Conservation (phyloP, 345 rosid genomes). For the Noccaea caerulescens region DNA sequence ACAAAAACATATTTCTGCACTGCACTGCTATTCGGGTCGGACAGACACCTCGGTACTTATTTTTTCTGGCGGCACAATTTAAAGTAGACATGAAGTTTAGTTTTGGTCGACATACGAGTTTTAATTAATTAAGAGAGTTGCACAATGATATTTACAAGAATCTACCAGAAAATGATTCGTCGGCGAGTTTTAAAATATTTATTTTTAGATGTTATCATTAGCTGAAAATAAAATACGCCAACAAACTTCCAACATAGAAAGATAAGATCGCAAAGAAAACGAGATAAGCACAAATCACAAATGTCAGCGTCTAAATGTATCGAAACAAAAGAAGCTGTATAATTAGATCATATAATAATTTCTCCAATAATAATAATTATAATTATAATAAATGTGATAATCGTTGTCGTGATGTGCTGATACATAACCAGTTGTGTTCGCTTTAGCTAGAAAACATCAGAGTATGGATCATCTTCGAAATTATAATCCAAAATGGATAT, state of each 20-base stretch:
- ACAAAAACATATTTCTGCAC: too few relatives aligned
- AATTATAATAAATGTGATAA: constrained; percentile 12
- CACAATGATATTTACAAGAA: constrained; percentile 18
- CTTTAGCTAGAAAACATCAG: constrained; percentile 16
- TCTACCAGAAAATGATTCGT: constrained; percentile 35
- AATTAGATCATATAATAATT: background rate
- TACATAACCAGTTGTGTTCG: constrained; percentile 14
- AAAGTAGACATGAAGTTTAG: background rate
- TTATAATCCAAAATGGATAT: constrained; percentile 15
- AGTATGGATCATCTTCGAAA: constrained; percentile 17
- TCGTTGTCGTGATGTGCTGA: constrained; percentile 4
- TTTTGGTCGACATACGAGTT: too few relatives aligned
- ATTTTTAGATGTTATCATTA: background rate
- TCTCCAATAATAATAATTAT: background rate
- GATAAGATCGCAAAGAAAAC: constrained; percentile 25
- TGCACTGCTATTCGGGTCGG: too few relatives aligned
- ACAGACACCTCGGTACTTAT: too few relatives aligned
- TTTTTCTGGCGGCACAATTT: background rate
- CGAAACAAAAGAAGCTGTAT: background rate
- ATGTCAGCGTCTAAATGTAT: constrained; percentile 28
- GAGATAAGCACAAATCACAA: constrained; percentile 34
- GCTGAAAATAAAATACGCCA: background rate
- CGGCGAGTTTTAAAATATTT: constrained; percentile 12
- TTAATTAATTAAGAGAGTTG: background rate
- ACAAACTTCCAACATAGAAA: constrained; percentile 32